Percentiles rank a stretch among this genome's conserved stretches.
phyloP scores from a whole-genome alignment of 208 protist genomes.

The Leishmania gerbilli region DNA sequence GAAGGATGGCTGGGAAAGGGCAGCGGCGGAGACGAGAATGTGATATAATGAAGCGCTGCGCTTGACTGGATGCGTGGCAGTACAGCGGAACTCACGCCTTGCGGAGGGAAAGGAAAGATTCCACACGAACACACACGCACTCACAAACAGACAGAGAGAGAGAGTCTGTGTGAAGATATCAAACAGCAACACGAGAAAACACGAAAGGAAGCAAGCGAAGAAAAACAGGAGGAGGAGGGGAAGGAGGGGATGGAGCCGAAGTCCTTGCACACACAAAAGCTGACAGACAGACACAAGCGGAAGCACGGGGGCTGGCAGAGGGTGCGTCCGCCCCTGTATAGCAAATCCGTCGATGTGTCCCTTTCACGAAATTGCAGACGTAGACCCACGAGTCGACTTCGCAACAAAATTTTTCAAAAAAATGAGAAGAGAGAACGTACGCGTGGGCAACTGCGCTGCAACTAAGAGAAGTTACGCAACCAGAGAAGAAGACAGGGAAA shows the following conservation, averaged over 20 bases:
- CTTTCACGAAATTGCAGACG: too few relatives aligned
- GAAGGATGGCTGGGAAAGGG: too few relatives aligned
- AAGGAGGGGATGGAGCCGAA: not conserved
- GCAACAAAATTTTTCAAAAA: too few relatives aligned
- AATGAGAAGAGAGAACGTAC: too few relatives aligned
- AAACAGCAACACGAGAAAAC: conserved; percentile 2
- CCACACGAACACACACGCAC: not conserved
- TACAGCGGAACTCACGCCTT: not conserved
- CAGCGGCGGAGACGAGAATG: not conserved
- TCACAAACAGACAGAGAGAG: conserved; percentile 12
- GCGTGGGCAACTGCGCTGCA: too few relatives aligned
- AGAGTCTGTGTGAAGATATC: conserved; percentile 14
- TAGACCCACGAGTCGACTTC: too few relatives aligned
- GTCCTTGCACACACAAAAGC: too few relatives aligned
- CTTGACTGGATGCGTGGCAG: not conserved
- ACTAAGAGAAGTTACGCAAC: not conserved
- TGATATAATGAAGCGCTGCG: not conserved
- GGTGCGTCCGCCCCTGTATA: too few relatives aligned
- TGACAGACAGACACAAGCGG: too few relatives aligned
- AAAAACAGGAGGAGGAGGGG: conserved; percentile 15
- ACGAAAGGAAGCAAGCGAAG: conserved; percentile 8
- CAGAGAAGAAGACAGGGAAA: not conserved
- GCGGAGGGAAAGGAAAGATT: not conserved
- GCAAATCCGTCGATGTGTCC: too few relatives aligned
- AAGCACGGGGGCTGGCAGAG: not conserved